Evolutionary conservation across 208 protist species (phyloP).

Genomic region (Trypanosoma conorhini): DNA sequence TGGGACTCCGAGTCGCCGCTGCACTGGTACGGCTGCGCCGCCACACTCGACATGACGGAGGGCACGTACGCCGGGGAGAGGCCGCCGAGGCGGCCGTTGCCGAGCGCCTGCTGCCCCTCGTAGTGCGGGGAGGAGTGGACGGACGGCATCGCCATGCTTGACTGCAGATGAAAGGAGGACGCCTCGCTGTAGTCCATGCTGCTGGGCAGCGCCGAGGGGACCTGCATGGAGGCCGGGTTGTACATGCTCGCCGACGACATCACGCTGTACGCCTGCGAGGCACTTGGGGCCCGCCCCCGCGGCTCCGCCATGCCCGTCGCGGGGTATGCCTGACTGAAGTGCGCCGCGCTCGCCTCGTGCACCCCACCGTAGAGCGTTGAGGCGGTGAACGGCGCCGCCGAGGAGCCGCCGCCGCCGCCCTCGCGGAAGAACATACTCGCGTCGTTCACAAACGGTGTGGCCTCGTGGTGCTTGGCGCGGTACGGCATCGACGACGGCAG

Average conservation of each 20-base stretch:
- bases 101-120: neutral
- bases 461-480: slow-evolving; percentile 38
- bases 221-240: slow-evolving; percentile 30
- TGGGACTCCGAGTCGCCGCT: slow-evolving; percentile 16
- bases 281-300: slow-evolving; percentile 5
- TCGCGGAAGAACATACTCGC: slow-evolving; percentile 49
- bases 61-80: slow-evolving; percentile 26
- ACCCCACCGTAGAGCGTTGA: slow-evolving; percentile 48
- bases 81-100: neutral
- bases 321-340: slow-evolving; percentile 53
- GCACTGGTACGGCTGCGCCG: slow-evolving; percentile 22
- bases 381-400: slow-evolving; percentile 33
- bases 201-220: slow-evolving; percentile 15
- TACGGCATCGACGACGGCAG: slow-evolving; percentile 34
- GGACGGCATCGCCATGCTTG: slow-evolving; percentile 32
- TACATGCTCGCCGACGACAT: slow-evolving; percentile 38
- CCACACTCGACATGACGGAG: slow-evolving; percentile 29
- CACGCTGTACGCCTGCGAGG: slow-evolving; percentile 42
- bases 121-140: slow-evolving; percentile 27
- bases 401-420: slow-evolving; percentile 16
- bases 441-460: slow-evolving; percentile 76
- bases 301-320: slow-evolving; percentile 1
- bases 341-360: slow-evolving; percentile 65
- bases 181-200: slow-evolving; percentile 50
- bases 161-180: slow-evolving; percentile 82